Percentiles rank a stretch among this genome's conserved stretches.
phyloP scores from a whole-genome alignment of 306 rosid genomes.

The Cucurbita argyrosperma region DNA sequence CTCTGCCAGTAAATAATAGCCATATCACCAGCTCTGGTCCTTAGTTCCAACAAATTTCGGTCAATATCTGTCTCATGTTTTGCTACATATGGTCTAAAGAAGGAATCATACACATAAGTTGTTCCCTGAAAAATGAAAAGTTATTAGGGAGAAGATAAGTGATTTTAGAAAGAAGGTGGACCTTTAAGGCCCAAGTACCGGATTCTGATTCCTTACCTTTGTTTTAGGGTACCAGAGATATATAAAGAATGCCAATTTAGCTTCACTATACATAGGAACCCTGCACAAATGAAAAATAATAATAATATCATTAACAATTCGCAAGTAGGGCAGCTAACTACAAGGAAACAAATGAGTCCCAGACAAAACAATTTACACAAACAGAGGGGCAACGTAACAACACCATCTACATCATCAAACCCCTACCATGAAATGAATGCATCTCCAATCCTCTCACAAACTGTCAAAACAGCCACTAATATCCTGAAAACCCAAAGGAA shows the following conservation, averaged over 20 bases:
- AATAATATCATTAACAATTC: background rate
- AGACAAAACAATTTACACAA: background rate
- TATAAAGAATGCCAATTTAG: slow-evolving; percentile 75
- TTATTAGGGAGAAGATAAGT: background rate
- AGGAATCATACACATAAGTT: slow-evolving; percentile 74
- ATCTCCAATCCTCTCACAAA: slow-evolving; percentile 69
- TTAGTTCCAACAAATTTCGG: slow-evolving; percentile 65
- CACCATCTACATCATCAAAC: slow-evolving; percentile 12
- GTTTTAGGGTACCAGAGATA: slow-evolving; percentile 89
- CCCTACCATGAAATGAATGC: slow-evolving; percentile 68
- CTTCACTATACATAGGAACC: slow-evolving; percentile 97
- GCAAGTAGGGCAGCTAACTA: background rate
- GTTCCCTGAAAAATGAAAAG: slow-evolving; percentile 50
- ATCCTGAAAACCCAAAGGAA: slow-evolving; percentile 42
- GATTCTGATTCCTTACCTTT: slow-evolving; percentile 33
- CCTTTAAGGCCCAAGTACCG: background rate
- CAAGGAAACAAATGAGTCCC: background rate
- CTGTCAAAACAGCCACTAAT: slow-evolving; percentile 77
- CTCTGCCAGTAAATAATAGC: slow-evolving; percentile 70
- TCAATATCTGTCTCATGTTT: slow-evolving; percentile 84
- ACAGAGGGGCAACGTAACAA: background rate
- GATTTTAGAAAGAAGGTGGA: background rate
- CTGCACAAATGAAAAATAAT: slow-evolving; percentile 24
- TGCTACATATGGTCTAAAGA: slow-evolving; percentile 75
- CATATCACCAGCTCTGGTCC: slow-evolving; percentile 71